Conservation (phyloP, 208 protist genomes). For the Wallacemonas collosoma region DNA sequence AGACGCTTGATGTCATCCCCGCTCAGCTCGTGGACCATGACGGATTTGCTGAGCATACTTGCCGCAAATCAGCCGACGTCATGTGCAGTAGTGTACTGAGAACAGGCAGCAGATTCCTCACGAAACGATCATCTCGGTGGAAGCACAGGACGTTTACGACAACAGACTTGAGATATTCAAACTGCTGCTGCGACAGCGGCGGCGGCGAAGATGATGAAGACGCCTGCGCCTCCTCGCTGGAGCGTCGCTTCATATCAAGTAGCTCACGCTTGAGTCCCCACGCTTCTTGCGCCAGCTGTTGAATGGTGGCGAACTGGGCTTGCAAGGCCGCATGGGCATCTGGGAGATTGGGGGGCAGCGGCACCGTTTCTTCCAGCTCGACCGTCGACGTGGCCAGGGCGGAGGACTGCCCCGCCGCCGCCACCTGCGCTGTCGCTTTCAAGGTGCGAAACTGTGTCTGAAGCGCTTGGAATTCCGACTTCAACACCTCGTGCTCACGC, state of each 20-base stretch:
- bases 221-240: constrained; percentile 12
- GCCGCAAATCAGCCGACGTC: constrained; percentile 36
- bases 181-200: constrained; percentile 56
- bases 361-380: not conserved
- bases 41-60: constrained; percentile 60
- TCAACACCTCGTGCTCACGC: constrained; percentile 53
- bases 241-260: constrained; percentile 31
- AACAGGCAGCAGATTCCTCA: constrained; percentile 73
- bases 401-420: not conserved
- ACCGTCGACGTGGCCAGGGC: not conserved
- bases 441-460: constrained; percentile 29
- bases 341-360: not conserved
- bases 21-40: constrained; percentile 19
- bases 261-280: constrained; percentile 42
- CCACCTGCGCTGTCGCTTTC: not conserved
- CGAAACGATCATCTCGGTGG: constrained; percentile 43
- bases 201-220: not conserved
- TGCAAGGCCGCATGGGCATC: constrained; percentile 17
- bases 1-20: not conserved
- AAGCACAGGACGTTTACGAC: constrained; percentile 75
- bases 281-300: constrained; percentile 43
- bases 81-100: constrained; percentile 75
- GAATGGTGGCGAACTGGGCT: constrained; percentile 8
- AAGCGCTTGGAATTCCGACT: constrained; percentile 26
- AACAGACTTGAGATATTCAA: constrained; percentile 68